A percentile compares a stretch with the other conserved stretches of the same genome.
Conservation (phyloP, 306 rosid species). For the Malus sylvestris region DNA sequence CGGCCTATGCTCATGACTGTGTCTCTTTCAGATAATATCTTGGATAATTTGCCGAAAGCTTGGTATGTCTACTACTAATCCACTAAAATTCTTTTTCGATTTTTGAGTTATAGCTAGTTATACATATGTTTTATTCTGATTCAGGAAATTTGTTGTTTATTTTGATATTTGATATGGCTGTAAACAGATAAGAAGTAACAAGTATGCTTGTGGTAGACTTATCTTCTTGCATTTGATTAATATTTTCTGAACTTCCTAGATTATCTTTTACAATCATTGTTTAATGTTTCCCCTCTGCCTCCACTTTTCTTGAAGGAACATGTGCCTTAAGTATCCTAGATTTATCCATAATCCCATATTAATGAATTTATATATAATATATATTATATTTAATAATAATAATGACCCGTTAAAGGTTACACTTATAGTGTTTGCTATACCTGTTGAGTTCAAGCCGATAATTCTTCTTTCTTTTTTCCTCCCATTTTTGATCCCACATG, state of each 20-base stretch:
- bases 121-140: neutral
- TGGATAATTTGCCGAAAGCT: slow-evolving; percentile 61
- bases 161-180: neutral
- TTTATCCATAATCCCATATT: neutral
- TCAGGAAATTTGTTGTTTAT: neutral
- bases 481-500: slow-evolving; percentile 6
- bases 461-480: slow-evolving; percentile 7
- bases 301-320: neutral
- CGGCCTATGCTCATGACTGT: slow-evolving; percentile 73
- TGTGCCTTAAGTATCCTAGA: neutral
- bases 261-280: neutral
- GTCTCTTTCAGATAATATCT: slow-evolving; percentile 40
- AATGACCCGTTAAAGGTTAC: neutral
- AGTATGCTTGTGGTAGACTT: neutral
- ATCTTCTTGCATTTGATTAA: neutral
- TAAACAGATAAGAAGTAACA: neutral
- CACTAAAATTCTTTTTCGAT: neutral
- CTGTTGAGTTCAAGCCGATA: slow-evolving; percentile 4
- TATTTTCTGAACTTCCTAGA: neutral
- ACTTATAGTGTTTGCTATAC: neutral
- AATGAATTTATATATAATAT: neutral
- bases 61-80: slow-evolving; percentile 52
- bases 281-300: neutral
- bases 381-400: neutral
- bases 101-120: neutral